A percentile compares a stretch with the other conserved stretches of the same genome.
Evolutionary conservation across 495 filamentous ascomycete genomes (phyloP).

Genomic region (Baudoinia panamericana): DNA sequence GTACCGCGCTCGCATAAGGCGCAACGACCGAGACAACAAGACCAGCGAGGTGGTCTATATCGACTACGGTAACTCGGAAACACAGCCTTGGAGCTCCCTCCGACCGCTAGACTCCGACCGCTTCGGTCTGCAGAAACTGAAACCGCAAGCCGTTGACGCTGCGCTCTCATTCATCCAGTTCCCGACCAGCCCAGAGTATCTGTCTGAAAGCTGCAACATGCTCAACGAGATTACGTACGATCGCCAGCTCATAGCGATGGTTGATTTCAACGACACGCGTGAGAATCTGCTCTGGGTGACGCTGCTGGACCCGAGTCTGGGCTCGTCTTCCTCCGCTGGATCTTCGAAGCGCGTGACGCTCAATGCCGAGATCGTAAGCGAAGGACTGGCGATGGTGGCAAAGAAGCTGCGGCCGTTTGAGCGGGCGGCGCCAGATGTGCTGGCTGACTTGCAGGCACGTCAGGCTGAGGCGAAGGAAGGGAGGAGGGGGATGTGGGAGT

Average conservation of each 20-base stretch:
- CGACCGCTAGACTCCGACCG: constrained; percentile 64
- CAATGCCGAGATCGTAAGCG: constrained; percentile 69
- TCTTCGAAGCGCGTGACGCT: constrained; percentile 51
- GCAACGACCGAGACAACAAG: constrained; percentile 82
- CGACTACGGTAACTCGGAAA: constrained; percentile 92
- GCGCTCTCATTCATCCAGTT: constrained; percentile 82
- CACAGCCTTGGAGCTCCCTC: constrained; percentile 66
- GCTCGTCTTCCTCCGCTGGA: constrained; percentile 19
- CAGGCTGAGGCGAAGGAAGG: constrained; percentile 64
- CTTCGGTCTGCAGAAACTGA: constrained; percentile 66
- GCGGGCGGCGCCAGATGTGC: constrained; percentile 52
- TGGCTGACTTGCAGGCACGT: constrained; percentile 51
- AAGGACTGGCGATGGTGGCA: constrained; percentile 80
- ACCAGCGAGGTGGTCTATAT: constrained; percentile 84
- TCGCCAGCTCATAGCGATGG: constrained; percentile 72
- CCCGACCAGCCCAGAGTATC: constrained; percentile 63
- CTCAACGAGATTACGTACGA: constrained; percentile 51
- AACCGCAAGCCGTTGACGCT: constrained; percentile 76
- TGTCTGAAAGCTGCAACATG: constrained; percentile 59
- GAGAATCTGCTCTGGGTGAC: constrained; percentile 65
- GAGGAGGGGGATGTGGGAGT: constrained; percentile 88
- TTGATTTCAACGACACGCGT: constrained; percentile 61
- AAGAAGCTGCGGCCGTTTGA: constrained; percentile 85
- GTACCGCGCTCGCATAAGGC: constrained; percentile 84
- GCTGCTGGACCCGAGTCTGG: constrained; percentile 68